Conservation (phyloP, 371 early-diverging fungal species). For the Apophysomyces elegans region DNA sequence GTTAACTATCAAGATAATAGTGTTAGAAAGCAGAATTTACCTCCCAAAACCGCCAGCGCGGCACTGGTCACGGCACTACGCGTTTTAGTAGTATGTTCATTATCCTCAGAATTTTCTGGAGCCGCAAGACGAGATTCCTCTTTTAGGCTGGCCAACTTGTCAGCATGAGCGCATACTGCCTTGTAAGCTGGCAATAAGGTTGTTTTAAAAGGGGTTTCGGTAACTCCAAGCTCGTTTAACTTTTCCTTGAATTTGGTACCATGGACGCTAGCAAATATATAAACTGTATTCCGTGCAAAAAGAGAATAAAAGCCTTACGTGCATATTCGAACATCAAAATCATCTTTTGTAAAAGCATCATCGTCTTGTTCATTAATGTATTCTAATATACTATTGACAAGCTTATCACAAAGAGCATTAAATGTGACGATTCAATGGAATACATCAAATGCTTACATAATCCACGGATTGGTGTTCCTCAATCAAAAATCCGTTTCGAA, state of each 20-base stretch:
- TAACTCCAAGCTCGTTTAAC: slow-evolving; percentile 32
- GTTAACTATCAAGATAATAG: neutral
- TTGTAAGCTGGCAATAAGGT: slow-evolving; percentile 34
- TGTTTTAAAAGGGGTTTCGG: slow-evolving; percentile 14
- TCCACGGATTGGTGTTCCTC: slow-evolving; percentile 36
- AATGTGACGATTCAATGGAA: slow-evolving; percentile 11
- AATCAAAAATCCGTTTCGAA: slow-evolving; percentile 18
- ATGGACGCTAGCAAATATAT: slow-evolving; percentile 17
- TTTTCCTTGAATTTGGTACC: slow-evolving; percentile 32
- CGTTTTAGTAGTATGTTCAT: neutral
- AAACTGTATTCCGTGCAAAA: slow-evolving; percentile 26
- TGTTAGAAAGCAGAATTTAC: neutral
- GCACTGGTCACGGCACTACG: slow-evolving; percentile 11
- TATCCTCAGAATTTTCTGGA: neutral
- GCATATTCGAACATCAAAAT: slow-evolving; percentile 43
- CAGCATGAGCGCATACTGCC: slow-evolving; percentile 25
- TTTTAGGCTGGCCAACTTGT: slow-evolving; percentile 3
- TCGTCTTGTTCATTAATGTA: slow-evolving; percentile 24
- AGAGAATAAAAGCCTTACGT: slow-evolving; percentile 33
- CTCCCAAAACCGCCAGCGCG: neutral
- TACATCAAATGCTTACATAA: slow-evolving; percentile 28
- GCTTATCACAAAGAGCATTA: slow-evolving; percentile 12
- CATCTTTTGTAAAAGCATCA: slow-evolving; percentile 29
- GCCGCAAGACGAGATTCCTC: neutral
- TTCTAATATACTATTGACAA: slow-evolving; percentile 23